phyloP scores from a whole-genome alignment of 2,329 filamentous ascomycete species.

The Chalara sp. region DNA sequence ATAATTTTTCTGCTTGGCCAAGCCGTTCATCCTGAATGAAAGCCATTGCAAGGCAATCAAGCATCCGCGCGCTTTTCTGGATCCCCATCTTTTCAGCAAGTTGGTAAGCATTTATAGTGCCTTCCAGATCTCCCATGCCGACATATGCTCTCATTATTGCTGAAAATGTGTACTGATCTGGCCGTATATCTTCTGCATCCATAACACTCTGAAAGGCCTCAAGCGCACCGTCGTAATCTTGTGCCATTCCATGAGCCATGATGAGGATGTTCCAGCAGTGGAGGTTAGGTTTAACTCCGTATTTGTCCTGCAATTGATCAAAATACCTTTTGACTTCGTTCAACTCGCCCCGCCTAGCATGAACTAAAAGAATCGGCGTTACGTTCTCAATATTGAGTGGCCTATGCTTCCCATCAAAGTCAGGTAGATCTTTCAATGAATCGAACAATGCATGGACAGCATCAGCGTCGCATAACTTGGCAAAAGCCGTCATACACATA shows the following conservation, averaged over 20 bases:
- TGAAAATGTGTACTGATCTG: constrained; percentile 60
- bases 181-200: constrained; percentile 35
- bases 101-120: constrained; percentile 58
- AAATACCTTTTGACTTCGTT: constrained; percentile 54
- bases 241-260: constrained; percentile 58
- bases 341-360: constrained; percentile 63
- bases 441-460: constrained; percentile 38
- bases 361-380: constrained; percentile 60
- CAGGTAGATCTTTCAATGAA: constrained; percentile 15
- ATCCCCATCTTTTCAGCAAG: constrained; percentile 50
- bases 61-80: constrained; percentile 47
- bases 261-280: constrained; percentile 72
- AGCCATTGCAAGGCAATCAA: constrained; percentile 59
- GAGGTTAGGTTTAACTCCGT: constrained; percentile 48
- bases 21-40: constrained; percentile 53
- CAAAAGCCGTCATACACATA: constrained; percentile 33
- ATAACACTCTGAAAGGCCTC: constrained; percentile 56
- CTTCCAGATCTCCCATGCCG: constrained; percentile 64
- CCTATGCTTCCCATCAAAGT: constrained; percentile 6
- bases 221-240: constrained; percentile 61
- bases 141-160: constrained; percentile 69
- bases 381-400: constrained; percentile 24
- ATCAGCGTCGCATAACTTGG: constrained; percentile 37
- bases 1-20: constrained; percentile 50
- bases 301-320: constrained; percentile 48